Evolutionary conservation across 164 flowering plant species (phyloP).

Genomic region (Macadamia tetraphylla): DNA sequence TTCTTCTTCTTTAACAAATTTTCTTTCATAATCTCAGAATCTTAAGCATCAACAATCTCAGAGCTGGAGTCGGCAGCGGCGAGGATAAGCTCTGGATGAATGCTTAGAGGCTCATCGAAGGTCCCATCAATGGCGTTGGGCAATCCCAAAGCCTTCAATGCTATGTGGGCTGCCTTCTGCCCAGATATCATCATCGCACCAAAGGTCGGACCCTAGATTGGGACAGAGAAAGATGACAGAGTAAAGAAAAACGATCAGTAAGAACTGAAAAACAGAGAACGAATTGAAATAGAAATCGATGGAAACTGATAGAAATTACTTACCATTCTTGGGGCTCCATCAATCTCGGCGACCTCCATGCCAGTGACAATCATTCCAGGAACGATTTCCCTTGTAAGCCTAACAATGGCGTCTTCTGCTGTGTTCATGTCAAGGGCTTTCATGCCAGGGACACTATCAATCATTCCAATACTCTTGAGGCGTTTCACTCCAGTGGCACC

Average conservation of each 20-base stretch:
- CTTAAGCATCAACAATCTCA: constrained; percentile 37
- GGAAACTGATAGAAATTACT: background rate
- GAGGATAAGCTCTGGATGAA: constrained; percentile 40
- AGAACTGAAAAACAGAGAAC: no score
- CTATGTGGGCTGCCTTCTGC: constrained; percentile 67
- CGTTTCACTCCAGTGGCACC: constrained; percentile 97
- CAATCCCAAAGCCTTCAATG: constrained; percentile 43
- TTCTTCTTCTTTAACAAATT: no score
- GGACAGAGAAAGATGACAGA: no score
- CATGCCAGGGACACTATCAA: constrained; percentile 86
- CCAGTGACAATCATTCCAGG: constrained; percentile 97
- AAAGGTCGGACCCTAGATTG: constrained; percentile 60
- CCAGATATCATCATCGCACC: constrained; percentile 81
- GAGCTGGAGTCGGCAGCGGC: constrained; percentile 39
- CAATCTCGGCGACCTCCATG: constrained; percentile 95
- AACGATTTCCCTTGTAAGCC: constrained; percentile 80
- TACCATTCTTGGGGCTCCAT: constrained; percentile 71
- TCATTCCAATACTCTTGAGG: constrained; percentile 78
- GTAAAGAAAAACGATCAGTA: no score
- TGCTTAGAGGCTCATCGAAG: background rate
- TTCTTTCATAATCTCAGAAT: no score
- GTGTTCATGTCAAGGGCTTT: constrained; percentile 91
- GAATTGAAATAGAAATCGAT: no score
- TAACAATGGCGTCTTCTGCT: constrained; percentile 90
- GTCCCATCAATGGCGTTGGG: constrained; percentile 49